Conservation (phyloP, 805 yeast genomes). For the Teunomyces atbi region DNA sequence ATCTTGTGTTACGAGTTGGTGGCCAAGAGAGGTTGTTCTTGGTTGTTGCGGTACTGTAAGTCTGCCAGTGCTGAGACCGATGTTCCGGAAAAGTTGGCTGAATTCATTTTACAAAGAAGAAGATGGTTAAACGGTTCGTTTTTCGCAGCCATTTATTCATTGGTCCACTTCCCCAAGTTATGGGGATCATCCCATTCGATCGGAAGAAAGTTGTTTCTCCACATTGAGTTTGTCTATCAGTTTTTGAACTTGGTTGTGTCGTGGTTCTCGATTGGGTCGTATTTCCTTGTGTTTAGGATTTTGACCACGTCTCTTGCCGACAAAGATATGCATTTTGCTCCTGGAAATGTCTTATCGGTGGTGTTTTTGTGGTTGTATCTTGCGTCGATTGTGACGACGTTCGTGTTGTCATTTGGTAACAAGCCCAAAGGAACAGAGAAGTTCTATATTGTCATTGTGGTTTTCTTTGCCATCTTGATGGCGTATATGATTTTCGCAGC, state of each 20-base stretch:
- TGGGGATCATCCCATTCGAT: slow-evolving; percentile 55
- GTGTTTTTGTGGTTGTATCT: slow-evolving; percentile 54
- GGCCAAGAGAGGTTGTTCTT: slow-evolving; percentile 53
- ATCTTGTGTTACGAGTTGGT: slow-evolving; percentile 64
- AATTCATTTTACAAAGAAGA: slow-evolving; percentile 62
- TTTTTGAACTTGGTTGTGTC: slow-evolving; percentile 52
- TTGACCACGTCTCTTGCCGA: slow-evolving; percentile 52
- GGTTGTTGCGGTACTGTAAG: slow-evolving; percentile 64
- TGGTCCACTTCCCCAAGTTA: slow-evolving; percentile 54
- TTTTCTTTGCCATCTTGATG: slow-evolving; percentile 60
- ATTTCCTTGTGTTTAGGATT: slow-evolving; percentile 60
- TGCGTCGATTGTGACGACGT: slow-evolving; percentile 57
- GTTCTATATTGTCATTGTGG: slow-evolving; percentile 51
- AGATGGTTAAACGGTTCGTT: slow-evolving; percentile 72
- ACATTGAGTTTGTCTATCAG: slow-evolving; percentile 57
- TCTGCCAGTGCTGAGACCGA: slow-evolving; percentile 67
- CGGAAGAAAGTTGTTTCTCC: slow-evolving; percentile 49
- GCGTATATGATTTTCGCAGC: slow-evolving; percentile 59
- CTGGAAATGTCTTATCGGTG: slow-evolving; percentile 49
- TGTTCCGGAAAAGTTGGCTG: slow-evolving; percentile 62
- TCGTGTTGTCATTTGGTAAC: slow-evolving; percentile 63
- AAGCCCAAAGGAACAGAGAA: slow-evolving; percentile 60
- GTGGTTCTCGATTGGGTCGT: slow-evolving; percentile 65
- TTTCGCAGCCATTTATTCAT: slow-evolving; percentile 59
- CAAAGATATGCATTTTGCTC: slow-evolving; percentile 37